A percentile compares a stretch with the other conserved stretches of the same genome.
phyloP scores from a whole-genome alignment of 805 yeast genomes.

The Candida tammaniensis region DNA sequence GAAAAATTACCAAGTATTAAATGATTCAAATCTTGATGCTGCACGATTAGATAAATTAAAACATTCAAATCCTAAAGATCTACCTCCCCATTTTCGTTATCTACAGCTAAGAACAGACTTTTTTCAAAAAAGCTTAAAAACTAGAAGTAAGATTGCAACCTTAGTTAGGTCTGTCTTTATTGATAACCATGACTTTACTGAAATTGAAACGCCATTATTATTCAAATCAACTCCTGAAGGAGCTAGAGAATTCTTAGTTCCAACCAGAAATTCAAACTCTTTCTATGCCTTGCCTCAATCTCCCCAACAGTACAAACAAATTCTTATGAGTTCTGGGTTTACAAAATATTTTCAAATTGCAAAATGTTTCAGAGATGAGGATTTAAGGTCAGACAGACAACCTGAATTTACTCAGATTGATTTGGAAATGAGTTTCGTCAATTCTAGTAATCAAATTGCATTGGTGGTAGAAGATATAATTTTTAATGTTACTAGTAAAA shows the following conservation, averaged over 20 bases:
- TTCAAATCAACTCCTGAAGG: slow-evolving; percentile 98
- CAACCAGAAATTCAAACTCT: slow-evolving; percentile 60
- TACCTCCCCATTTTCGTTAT: slow-evolving; percentile 80
- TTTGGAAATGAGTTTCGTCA: slow-evolving; percentile 85
- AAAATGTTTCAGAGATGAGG: slow-evolving; percentile 94
- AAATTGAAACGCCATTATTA: slow-evolving; percentile 87
- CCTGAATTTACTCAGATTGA: slow-evolving; percentile 99
- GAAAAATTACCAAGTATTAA: slow-evolving; percentile 51
- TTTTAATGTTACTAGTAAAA: slow-evolving; percentile 50
- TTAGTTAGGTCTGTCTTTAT: slow-evolving; percentile 41
- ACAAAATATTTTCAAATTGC: slow-evolving; percentile 87
- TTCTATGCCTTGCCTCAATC: slow-evolving; percentile 95
- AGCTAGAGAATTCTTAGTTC: slow-evolving; percentile 92
- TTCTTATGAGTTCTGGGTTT: slow-evolving; percentile 92
- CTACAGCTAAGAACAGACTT: slow-evolving; percentile 67
- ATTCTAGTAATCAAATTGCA: slow-evolving; percentile 62
- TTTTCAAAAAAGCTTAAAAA: slow-evolving; percentile 54
- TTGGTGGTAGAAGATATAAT: slow-evolving; percentile 59
- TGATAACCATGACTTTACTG: slow-evolving; percentile 53
- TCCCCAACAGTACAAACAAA: slow-evolving; percentile 96
- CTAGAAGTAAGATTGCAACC: slow-evolving; percentile 55
- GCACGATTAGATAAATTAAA: slow-evolving; percentile 66
- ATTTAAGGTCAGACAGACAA: slow-evolving; percentile 89
- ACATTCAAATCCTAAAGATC: slow-evolving; percentile 45
- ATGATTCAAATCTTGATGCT: slow-evolving; percentile 60